These are phyloP conservation scores for Amaranthus hypochondriacus DNA, from an alignment of 148 eudicot genomes.

Conservation along the genomic window DNA sequence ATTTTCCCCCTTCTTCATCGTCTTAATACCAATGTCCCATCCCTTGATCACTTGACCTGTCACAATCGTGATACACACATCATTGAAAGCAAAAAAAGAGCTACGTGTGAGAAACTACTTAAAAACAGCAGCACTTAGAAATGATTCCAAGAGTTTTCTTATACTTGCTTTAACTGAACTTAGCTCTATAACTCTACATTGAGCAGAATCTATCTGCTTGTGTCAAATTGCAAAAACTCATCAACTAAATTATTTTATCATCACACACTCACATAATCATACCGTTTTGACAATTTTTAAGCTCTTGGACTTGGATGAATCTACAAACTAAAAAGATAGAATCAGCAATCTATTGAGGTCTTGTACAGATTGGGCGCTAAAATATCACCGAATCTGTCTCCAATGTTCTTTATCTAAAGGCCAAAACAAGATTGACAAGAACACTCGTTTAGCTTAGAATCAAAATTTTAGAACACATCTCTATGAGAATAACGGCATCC, in stretches of 20 bases:
- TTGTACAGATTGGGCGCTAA: too few species aligned
- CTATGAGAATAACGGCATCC: too few species aligned
- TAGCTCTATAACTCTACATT: neutral
- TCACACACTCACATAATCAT: too few species aligned
- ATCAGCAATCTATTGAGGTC: too few species aligned
- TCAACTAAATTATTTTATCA: neutral
- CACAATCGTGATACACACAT: slow-evolving; percentile 1
- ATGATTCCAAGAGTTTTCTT: neutral
- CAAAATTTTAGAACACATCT: too few species aligned
- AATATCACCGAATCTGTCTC: too few species aligned
- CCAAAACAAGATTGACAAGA: too few species aligned
- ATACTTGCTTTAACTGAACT: neutral
- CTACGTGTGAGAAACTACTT: neutral
- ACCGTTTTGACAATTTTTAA: too few species aligned
- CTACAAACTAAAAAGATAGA: too few species aligned
- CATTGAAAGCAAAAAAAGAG: neutral
- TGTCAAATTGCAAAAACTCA: neutral
- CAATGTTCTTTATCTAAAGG: too few species aligned
- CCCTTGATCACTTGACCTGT: slow-evolving; percentile 97
- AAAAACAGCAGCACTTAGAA: neutral
- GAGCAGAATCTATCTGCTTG: neutral
- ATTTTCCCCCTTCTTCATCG: slow-evolving; percentile 97
- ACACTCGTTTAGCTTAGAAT: too few species aligned
- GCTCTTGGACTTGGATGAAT: too few species aligned
- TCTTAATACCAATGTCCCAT: slow-evolving; percentile 89